Percentiles rank a stretch among this genome's conserved stretches.
These are phyloP conservation scores for Xylaria scruposa DNA, from an alignment of 495 filamentous ascomycete species.

Conservation along the genomic window DNA sequence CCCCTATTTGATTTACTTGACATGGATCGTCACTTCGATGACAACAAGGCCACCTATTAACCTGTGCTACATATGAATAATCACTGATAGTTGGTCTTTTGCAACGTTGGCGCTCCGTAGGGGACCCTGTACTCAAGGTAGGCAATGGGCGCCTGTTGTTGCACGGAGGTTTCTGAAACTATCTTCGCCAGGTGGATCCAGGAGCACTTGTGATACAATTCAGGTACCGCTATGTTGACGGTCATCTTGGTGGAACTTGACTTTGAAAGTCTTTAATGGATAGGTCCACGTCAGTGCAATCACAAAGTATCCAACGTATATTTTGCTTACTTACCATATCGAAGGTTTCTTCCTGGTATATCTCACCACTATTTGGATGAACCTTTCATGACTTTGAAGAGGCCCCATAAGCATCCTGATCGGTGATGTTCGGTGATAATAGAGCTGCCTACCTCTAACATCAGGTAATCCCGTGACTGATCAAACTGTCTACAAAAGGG, in stretches of 20 bases:
- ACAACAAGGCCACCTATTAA: not conserved
- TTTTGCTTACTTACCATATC: not conserved
- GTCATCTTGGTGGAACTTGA: not conserved
- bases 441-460: not conserved
- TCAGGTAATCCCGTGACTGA: not conserved
- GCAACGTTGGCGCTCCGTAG: not conserved
- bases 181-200: not conserved
- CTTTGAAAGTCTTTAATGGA: not conserved
- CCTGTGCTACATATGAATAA: not conserved
- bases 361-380: not conserved
- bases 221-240: not conserved
- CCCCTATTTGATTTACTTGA: not conserved
- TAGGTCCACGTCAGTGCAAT: not conserved
- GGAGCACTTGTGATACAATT: not conserved
- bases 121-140: no score
- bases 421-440: not conserved
- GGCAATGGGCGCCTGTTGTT: no score
- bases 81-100: not conserved
- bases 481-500: not conserved
- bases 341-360: not conserved
- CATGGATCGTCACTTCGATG: not conserved
- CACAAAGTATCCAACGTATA: not conserved
- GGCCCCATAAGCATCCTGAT: no score
- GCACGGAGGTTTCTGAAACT: no score
- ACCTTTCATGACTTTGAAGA: not conserved